These are phyloP conservation scores for Suillus alpinus DNA, from an alignment of 768 basidiomycete genomes.

Conservation along the genomic window DNA sequence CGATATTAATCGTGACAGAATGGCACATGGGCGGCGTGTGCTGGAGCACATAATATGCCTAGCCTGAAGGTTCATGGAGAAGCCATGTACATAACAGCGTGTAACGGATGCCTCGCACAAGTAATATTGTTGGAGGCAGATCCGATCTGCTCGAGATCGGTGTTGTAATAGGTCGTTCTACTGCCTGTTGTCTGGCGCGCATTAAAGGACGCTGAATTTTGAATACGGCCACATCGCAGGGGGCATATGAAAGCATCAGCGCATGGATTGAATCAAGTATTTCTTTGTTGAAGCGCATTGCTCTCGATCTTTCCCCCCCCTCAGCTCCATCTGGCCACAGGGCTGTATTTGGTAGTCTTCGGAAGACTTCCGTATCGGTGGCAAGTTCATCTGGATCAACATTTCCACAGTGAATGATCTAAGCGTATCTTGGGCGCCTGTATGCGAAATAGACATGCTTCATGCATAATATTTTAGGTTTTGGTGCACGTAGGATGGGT, in stretches of 20 bases:
- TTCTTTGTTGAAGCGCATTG: background rate
- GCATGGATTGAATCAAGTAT: background rate
- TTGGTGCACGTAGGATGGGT: background rate
- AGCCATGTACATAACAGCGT: constrained; percentile 2
- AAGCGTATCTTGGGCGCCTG: constrained; percentile 2
- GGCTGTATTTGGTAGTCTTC: background rate
- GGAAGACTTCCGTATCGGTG: constrained; percentile 3
- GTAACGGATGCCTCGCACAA: constrained; percentile 1
- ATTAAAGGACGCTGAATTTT: background rate
- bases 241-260: background rate
- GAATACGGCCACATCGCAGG: background rate
- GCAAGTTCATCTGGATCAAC: constrained; percentile 1
- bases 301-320: background rate
- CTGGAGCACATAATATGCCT: constrained; percentile 3
- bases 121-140: constrained; percentile 1
- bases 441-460: background rate
- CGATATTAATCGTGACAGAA: background rate
- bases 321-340: constrained; percentile 1
- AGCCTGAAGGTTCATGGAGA: background rate
- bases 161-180: background rate
- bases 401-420: constrained; percentile 4
- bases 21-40: background rate
- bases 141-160: constrained; percentile 2
- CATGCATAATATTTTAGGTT: background rate
- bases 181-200: background rate